phyloP scores from a whole-genome alignment of 1,284 basidiomycete species.

The Tilletia walkeri region DNA sequence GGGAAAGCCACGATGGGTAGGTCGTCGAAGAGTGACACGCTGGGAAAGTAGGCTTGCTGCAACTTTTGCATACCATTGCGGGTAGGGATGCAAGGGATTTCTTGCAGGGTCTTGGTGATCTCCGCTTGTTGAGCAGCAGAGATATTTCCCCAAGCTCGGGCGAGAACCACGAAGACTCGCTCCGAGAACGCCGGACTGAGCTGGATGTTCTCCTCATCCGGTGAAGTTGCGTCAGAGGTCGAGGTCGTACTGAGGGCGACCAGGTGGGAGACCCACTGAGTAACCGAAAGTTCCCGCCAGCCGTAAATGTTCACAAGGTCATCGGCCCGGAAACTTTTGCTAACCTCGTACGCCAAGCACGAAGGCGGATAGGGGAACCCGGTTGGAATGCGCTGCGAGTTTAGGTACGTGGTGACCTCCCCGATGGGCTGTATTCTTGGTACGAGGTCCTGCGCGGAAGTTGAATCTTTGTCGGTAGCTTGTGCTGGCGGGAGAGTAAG shows the following conservation, averaged over 20 bases:
- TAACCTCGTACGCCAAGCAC: constrained; percentile 72
- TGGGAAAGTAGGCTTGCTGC: constrained; percentile 79
- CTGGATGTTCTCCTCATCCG: constrained; percentile 63
- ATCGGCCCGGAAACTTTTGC: constrained; percentile 60
- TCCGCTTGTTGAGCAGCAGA: constrained; percentile 65
- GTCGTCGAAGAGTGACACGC: constrained; percentile 83
- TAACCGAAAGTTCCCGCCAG: constrained; percentile 76
- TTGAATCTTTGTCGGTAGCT: neutral
- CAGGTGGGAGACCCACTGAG: constrained; percentile 75
- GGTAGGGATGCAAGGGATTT: constrained; percentile 78
- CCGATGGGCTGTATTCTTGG: constrained; percentile 59
- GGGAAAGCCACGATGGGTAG: constrained; percentile 73
- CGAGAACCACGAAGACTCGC: constrained; percentile 70
- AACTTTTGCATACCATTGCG: constrained; percentile 73
- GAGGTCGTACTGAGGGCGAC: constrained; percentile 60
- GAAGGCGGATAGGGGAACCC: constrained; percentile 78
- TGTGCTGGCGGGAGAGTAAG: constrained; percentile 27
- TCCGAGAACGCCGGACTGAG: constrained; percentile 76
- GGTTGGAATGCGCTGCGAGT: constrained; percentile 70
- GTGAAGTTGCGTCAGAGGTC: constrained; percentile 1
- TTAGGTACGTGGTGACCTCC: constrained; percentile 72
- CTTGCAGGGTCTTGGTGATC: constrained; percentile 65
- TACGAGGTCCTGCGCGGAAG: neutral
- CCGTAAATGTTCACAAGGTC: constrained; percentile 59
- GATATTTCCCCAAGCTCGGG: constrained; percentile 74